phyloP scores from a whole-genome alignment of 441 rosid genomes.

The Erysimum cheiri region DNA sequence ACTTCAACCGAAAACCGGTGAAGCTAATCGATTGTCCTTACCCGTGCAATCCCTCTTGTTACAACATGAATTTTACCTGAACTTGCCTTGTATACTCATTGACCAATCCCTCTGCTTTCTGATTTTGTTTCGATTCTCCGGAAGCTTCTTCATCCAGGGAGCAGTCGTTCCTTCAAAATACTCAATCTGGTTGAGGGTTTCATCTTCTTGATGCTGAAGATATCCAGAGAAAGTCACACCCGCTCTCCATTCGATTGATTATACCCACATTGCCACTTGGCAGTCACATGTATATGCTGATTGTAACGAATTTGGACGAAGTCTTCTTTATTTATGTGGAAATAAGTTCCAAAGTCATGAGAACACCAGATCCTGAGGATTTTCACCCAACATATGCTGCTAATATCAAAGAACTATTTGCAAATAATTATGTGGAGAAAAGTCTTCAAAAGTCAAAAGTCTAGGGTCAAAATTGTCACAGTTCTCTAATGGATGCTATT shows the following conservation, averaged over 20 bases:
- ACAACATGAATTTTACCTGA: constrained; percentile 62
- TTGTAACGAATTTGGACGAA: constrained; percentile 2
- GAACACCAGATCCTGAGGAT: background rate
- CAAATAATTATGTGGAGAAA: background rate
- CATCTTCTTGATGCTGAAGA: constrained; percentile 28
- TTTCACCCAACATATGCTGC: background rate
- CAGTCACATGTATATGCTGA: constrained; percentile 15
- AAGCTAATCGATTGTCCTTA: constrained; percentile 84
- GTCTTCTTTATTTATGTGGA: background rate
- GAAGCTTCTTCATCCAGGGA: constrained; percentile 12
- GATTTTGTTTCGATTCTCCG: background rate
- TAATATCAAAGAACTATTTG: background rate
- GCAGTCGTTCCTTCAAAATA: constrained; percentile 2
- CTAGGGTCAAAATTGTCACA: constrained; percentile 46
- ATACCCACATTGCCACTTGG: constrained; percentile 25
- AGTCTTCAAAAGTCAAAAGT: background rate
- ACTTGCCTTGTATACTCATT: constrained; percentile 25
- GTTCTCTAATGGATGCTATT: constrained; percentile 66
- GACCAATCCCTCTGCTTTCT: constrained; percentile 5
- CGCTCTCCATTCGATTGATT: constrained; percentile 1
- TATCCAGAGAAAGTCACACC: constrained; percentile 27
- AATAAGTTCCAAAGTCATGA: constrained; percentile 16
- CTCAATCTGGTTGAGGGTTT: background rate
- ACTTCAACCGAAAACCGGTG: constrained; percentile 59
- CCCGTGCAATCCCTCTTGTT: constrained; percentile 94